phyloP scores from a whole-genome alignment of 768 basidiomycete species.

The Sistotremastrum suecicum region DNA sequence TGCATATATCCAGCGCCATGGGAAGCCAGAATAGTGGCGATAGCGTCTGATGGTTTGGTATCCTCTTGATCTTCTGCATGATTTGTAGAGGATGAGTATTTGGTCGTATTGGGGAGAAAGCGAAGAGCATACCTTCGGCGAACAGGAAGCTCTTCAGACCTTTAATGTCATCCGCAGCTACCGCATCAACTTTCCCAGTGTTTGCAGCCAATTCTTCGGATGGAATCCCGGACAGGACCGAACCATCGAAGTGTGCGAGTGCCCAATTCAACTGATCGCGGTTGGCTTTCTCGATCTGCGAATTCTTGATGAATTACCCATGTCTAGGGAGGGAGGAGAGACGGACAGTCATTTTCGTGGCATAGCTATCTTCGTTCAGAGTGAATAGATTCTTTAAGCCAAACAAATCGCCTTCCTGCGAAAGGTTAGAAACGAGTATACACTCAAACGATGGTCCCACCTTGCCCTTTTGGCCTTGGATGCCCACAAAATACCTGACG shows the following conservation, averaged over 20 bases:
- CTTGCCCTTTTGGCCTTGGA: slow-evolving; percentile 61
- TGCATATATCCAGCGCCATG: slow-evolving; percentile 64
- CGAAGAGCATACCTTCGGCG: slow-evolving; percentile 38
- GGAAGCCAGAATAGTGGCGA: slow-evolving; percentile 39
- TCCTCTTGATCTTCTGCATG: slow-evolving; percentile 23
- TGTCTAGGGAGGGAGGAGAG: neutral
- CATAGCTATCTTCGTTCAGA: slow-evolving; percentile 51
- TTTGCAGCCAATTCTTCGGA: slow-evolving; percentile 32
- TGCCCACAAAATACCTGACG: slow-evolving; percentile 61
- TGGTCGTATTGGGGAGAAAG: neutral
- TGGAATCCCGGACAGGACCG: slow-evolving; percentile 13
- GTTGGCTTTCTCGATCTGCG: slow-evolving; percentile 65
- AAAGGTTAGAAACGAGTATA: no score
- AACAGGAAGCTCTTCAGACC: slow-evolving; percentile 57
- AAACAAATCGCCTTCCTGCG: slow-evolving; percentile 61
- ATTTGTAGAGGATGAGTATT: neutral
- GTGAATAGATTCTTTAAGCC: slow-evolving; percentile 78
- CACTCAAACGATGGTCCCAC: no score
- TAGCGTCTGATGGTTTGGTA: slow-evolving; percentile 28
- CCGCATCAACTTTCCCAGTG: slow-evolving; percentile 29
- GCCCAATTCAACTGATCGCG: slow-evolving; percentile 73
- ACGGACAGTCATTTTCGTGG: slow-evolving; percentile 62
- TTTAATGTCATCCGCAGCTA: slow-evolving; percentile 28
- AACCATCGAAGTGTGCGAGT: slow-evolving; percentile 45
- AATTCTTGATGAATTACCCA: neutral